A percentile compares a stretch with the other conserved stretches of the same genome.
phyloP scores from a whole-genome alignment of 345 rosid species.

The Turnera subulata region DNA sequence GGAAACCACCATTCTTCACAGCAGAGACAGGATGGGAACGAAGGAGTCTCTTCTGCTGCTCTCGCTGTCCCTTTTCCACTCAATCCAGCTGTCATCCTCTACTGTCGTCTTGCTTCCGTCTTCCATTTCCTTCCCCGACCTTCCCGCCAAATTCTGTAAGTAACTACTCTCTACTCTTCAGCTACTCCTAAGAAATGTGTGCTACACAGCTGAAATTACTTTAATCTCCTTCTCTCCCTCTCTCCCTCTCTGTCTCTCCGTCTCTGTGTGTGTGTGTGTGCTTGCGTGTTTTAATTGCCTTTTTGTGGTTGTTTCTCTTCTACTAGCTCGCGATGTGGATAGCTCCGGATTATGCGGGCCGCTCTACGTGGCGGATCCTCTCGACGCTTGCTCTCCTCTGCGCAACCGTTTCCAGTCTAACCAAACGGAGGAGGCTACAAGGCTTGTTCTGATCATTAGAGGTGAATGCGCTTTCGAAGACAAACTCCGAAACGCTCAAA shows the following conservation, averaged over 20 bases:
- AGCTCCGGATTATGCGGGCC: constrained; percentile 55
- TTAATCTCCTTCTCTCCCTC: too few species aligned
- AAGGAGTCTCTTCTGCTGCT: constrained; percentile 15
- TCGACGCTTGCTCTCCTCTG: constrained; percentile 50
- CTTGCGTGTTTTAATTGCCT: background rate
- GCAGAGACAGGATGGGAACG: constrained; percentile 22
- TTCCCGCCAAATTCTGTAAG: constrained; percentile 76
- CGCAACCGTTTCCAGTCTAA: constrained; percentile 27
- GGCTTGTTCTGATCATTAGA: constrained; percentile 51
- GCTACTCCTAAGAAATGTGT: constrained; percentile 3
- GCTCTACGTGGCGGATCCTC: constrained; percentile 50
- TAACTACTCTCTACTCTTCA: background rate
- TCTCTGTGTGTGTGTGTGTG: too few species aligned
- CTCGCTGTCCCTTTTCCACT: constrained; percentile 15
- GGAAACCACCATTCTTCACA: background rate
- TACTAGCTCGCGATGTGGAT: constrained; percentile 39
- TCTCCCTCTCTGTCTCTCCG: too few species aligned
- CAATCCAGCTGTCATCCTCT: constrained; percentile 28
- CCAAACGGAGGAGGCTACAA: constrained; percentile 21
- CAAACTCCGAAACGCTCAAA: constrained; percentile 53
- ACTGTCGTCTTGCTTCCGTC: constrained; percentile 47
- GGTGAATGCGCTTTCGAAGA: constrained; percentile 65
- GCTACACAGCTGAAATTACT: background rate
- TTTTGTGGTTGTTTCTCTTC: background rate
- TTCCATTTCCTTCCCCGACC: constrained; percentile 49